Evolutionary conservation across 805 yeast species (phyloP).

Genomic region (Sugiyamaella valdiviana): DNA sequence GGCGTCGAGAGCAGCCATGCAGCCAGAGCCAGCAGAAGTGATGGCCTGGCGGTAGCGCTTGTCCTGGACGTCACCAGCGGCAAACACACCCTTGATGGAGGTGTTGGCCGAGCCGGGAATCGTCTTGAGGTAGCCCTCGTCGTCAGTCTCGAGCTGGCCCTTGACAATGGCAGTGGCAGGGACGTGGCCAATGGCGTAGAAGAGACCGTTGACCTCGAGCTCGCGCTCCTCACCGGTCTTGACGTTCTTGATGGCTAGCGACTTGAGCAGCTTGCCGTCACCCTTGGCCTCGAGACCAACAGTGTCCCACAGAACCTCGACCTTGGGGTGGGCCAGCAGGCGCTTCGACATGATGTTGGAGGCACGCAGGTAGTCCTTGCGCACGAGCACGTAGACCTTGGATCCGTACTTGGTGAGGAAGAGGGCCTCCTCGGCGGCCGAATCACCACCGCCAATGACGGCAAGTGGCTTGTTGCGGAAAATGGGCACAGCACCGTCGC

Average conservation of each 20-base stretch:
- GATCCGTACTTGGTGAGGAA: slow-evolving; percentile 97
- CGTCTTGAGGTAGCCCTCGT: slow-evolving; percentile 81
- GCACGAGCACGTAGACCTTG: slow-evolving; percentile 85
- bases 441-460: slow-evolving; percentile 98
- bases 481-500: slow-evolving; percentile 99
- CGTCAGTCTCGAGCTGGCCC: slow-evolving; percentile 78
- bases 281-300: slow-evolving; percentile 87
- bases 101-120: slow-evolving; percentile 85
- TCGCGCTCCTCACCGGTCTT: slow-evolving; percentile 63
- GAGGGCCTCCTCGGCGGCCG: slow-evolving; percentile 98
- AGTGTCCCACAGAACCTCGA: slow-evolving; percentile 84
- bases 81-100: slow-evolving; percentile 84
- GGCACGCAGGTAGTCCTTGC: slow-evolving; percentile 93
- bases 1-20: slow-evolving; percentile 98
- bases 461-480: slow-evolving; percentile 97
- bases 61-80: slow-evolving; percentile 99
- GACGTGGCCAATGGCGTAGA: slow-evolving; percentile 95
- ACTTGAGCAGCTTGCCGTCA: slow-evolving; percentile 74
- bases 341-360: slow-evolving; percentile 96
- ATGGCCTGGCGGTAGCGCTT: slow-evolving; percentile 96
- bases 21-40: slow-evolving; percentile 99
- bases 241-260: slow-evolving; percentile 61
- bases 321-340: slow-evolving; percentile 73
- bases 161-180: slow-evolving; percentile 86
- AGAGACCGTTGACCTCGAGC: slow-evolving; percentile 79